Base-by-base conservation (phyloP, 257 asterid genomes). In the Solanum arcanum region DNA sequence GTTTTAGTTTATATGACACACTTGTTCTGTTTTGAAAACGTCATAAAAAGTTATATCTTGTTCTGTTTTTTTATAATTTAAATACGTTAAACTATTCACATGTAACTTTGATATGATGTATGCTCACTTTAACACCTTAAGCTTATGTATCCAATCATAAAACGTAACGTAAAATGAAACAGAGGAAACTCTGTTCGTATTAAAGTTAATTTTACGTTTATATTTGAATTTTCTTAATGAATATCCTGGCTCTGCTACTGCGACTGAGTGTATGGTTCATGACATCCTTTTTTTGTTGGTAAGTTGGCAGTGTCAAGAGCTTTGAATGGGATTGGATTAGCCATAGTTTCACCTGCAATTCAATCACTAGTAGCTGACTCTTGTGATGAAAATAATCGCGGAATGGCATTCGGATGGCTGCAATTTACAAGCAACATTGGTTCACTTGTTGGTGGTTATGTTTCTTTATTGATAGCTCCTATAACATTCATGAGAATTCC, bases 361-460 rank as follows among this genome's bases (percentile, higher is more conserved):
- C 97, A 93, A 85, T 96, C 99, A 75, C 96, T 96, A 21, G 94
- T 96, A 46, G 99, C 98, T 3, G 99, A 96, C 86, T 96, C 98
- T 21, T 94, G 98, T 8, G 96, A 93, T 33, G 98, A 95, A 70
- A 70, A 73, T 29, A 92, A 84, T 80, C 98, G 98, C 8, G 99
- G 99, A 4, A 89, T 83, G 37, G 99, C 99, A 86, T 96, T 96
- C 25, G 99, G 99, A 31, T 96, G 99, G 99, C 92, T 95, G 25
- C 98, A 95, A 89, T 91, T 96, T 8, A 94, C 99, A 68, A 91
- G 97, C 91, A 96, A 94, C 88, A 29, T 96, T 18, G 99, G 99
- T 56, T 93, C 98, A 20, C 72, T 95, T 46, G 31, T 96, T 42
- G 98, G 98, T 44, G 98, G 98, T 59, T 87, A 93, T 9, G 89